Percentiles rank a stretch among this genome's conserved stretches.
Conservation (phyloP, 164 flowering plant genomes). For the Vitis rotundifolia region DNA sequence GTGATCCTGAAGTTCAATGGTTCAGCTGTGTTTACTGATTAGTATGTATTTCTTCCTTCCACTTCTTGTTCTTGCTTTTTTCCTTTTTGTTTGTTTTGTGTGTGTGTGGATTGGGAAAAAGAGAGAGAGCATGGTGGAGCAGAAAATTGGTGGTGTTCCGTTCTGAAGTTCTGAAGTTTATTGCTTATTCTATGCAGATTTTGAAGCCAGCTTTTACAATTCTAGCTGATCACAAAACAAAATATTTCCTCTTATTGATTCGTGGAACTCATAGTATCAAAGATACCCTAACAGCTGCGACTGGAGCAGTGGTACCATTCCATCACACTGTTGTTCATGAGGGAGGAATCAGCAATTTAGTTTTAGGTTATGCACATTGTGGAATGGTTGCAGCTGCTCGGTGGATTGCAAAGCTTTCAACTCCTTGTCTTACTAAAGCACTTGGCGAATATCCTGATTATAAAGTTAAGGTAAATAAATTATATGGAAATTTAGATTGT, state of each 20-base stretch:
- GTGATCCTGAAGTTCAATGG: constrained; percentile 23
- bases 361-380: constrained; percentile 97
- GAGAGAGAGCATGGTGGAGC: not conserved
- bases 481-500: not conserved
- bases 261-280: constrained; percentile 98
- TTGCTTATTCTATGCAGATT: constrained; percentile 52
- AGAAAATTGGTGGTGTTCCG: not conserved
- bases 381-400: constrained; percentile 99
- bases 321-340: constrained; percentile 89
- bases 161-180: not conserved
- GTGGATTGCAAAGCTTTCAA: constrained; percentile 92
- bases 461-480: constrained; percentile 62
- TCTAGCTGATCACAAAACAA: constrained; percentile 59
- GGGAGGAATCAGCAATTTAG: constrained; percentile 87
- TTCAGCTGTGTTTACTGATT: not conserved
- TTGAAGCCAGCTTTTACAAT: constrained; percentile 96
- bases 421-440: constrained; percentile 75
- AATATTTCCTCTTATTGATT: constrained; percentile 70
- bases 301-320: constrained; percentile 97
- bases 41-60: not conserved
- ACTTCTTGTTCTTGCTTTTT: not conserved
- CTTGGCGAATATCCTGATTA: constrained; percentile 67
- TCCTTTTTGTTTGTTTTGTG: not conserved
- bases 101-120: not conserved
- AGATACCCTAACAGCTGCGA: constrained; percentile 95